These are phyloP conservation scores for Fusarium hainanense DNA, from an alignment of 2,329 filamentous ascomycete species.

Conservation along the genomic window DNA sequence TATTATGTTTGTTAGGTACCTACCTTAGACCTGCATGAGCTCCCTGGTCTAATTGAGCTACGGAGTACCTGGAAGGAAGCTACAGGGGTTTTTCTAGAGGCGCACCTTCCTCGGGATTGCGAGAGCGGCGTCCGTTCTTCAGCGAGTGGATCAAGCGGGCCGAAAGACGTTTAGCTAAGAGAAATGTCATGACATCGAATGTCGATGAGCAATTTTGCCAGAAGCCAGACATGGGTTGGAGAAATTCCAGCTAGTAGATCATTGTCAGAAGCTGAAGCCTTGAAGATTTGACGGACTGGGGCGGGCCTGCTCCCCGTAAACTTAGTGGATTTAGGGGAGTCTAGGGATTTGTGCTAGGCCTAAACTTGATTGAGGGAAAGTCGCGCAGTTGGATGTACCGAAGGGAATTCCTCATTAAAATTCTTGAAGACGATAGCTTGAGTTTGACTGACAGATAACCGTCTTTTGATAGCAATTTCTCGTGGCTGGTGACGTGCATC, in stretches of 20 bases:
- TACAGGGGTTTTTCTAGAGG: not conserved
- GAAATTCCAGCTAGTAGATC: not conserved
- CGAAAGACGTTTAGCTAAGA: not conserved
- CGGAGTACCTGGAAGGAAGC: not conserved
- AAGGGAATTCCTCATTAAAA: not conserved
- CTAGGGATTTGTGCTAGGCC: slow-evolving; percentile 6
- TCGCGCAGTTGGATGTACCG: not conserved
- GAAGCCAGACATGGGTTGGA: not conserved
- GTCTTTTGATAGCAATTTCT: not conserved
- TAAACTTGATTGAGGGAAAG: slow-evolving; percentile 27
- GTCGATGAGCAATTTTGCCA: not conserved
- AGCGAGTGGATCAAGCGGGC: not conserved
- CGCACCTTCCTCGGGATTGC: not conserved
- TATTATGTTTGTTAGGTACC: slow-evolving; percentile 20
- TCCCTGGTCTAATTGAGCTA: not conserved
- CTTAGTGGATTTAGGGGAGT: slow-evolving; percentile 11
- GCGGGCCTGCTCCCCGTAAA: not conserved
- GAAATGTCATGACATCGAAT: not conserved
- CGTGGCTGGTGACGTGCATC: not conserved
- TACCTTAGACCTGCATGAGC: not conserved
- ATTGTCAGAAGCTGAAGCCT: not conserved
- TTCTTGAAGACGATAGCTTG: not conserved
- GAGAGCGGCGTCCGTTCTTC: slow-evolving; percentile 4
- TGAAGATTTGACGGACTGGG: slow-evolving; percentile 6
- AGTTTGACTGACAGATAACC: not conserved